Base-by-base conservation (phyloP, 805 yeast genomes). In the Suhomyces prunicola region DNA sequence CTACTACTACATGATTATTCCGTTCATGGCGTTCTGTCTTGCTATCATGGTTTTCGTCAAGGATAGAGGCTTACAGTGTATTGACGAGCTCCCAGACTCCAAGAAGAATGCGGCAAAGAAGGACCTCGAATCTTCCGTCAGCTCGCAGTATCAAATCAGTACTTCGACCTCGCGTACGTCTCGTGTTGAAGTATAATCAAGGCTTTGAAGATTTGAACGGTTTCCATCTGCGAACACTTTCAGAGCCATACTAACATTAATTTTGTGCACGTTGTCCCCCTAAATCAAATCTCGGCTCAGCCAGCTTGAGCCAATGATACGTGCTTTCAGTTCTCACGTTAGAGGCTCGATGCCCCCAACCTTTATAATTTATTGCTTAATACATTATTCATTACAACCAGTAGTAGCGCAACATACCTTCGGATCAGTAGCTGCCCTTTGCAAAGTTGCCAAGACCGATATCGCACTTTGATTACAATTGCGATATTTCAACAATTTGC, bases 11-110 rank as follows among this genome's bases (percentile, higher is more conserved):
- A 57, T 64, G 56, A 47, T 59, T 12, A 56, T 66, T 46, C 64
- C 70, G 8, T 59, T 64, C 45, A 57, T 65, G 31, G 69, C 56
- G 12, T 17, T 64, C 8, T 63, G 67, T 33, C 54, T 64, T 40
- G 44, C 56, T 12, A 41, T 52, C 31, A 59, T 70, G 7, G 61
- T 73, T 15, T 61, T 73, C 40, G 60, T 75, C n/a, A 67, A 60
- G 45, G 80, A 77, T 54, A 61, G 66, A 24, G 81, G 81, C 0
- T 62, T 76, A 22, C 64, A 65, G 33, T 66, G 72, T 42, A 61
- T 69, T 35, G 76, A 71, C 52, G 70, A 76, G 42, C 52, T 44
- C 1, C 63, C 64, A 5, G 47, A 27, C 4, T 17, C 22, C 26
- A n/a, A 15, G 17, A 33, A n/a, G 36, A n/a, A 33, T 33, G 36